Percentiles rank a stretch among this genome's conserved stretches.
phyloP scores from a whole-genome alignment of 768 basidiomycete species.

The Fomitopsis serialis region DNA sequence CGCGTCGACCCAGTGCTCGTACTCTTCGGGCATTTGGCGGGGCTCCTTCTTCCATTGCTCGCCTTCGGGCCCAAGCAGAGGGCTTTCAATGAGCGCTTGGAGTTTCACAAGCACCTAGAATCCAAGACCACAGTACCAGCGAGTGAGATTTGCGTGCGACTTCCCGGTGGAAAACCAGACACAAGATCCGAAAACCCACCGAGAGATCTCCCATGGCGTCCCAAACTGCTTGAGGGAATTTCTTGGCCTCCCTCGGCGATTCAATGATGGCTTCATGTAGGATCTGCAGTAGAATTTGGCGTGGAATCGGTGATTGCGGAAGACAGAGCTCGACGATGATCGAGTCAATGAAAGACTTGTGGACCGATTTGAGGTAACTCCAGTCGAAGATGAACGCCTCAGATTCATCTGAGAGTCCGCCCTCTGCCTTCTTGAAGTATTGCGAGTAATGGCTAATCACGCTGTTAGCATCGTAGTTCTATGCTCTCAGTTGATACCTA shows the following conservation, averaged over 20 bases:
- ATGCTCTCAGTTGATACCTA: slow-evolving; percentile 30
- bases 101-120: slow-evolving; percentile 59
- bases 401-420: slow-evolving; percentile 35
- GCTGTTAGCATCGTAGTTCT: slow-evolving; percentile 2
- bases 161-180: no score
- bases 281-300: slow-evolving; percentile 57
- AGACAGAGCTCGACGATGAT: slow-evolving; percentile 81
- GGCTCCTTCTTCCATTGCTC: slow-evolving; percentile 44
- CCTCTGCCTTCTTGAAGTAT: slow-evolving; percentile 53
- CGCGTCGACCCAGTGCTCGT: slow-evolving; percentile 65
- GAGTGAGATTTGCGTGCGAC: neutral
- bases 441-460: slow-evolving; percentile 63
- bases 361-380: slow-evolving; percentile 52
- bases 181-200: slow-evolving; percentile 30
- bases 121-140: neutral
- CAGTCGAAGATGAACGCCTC: slow-evolving; percentile 60
- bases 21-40: slow-evolving; percentile 53
- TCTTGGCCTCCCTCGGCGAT: slow-evolving; percentile 64
- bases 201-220: slow-evolving; percentile 80
- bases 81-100: slow-evolving; percentile 57
- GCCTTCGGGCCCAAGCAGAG: slow-evolving; percentile 53
- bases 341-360: slow-evolving; percentile 77
- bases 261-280: slow-evolving; percentile 71
- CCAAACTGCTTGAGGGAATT: slow-evolving; percentile 77
- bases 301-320: slow-evolving; percentile 63